Evolutionary conservation across 2,329 filamentous ascomycete genomes (phyloP).

Genomic region (Arthrobotrys conoides): DNA sequence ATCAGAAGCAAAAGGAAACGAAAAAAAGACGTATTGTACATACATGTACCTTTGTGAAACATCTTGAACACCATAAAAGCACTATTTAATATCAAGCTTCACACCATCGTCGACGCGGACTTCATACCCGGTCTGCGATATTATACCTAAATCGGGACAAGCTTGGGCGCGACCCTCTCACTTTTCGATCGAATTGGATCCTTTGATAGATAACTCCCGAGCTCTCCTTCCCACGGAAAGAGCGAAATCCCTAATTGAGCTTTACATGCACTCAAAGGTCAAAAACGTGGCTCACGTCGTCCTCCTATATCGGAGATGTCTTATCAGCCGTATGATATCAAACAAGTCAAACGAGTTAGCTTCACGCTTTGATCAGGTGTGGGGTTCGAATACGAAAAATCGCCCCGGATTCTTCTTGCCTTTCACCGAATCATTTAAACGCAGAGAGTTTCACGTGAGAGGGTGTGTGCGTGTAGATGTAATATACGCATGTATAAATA

Average conservation of each 20-base stretch:
- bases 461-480: constrained; percentile 34
- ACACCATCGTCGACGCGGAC: constrained; percentile 8
- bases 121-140: constrained; percentile 2
- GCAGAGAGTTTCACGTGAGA: constrained; percentile 61
- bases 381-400: constrained; percentile 42
- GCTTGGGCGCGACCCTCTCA: constrained; percentile 29
- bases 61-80: constrained; percentile 48
- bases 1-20: constrained; percentile 21
- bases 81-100: background rate
- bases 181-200: constrained; percentile 11
- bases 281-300: constrained; percentile 23
- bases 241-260: constrained; percentile 12
- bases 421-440: constrained; percentile 23
- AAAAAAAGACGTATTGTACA: background rate
- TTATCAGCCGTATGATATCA: constrained; percentile 12
- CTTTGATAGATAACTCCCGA: constrained; percentile 17
- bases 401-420: constrained; percentile 31
- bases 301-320: constrained; percentile 30
- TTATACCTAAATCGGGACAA: constrained; percentile 41
- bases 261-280: background rate
- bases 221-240: constrained; percentile 25
- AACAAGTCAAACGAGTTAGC: constrained; percentile 5
- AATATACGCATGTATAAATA: background rate
- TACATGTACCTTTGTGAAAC: constrained; percentile 41
- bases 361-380: constrained; percentile 25